A percentile compares a stretch with the other conserved stretches of the same genome.
Evolutionary conservation across 176 grass and related monocot species (phyloP).

Genomic region (Tillandsia leiboldiana): DNA sequence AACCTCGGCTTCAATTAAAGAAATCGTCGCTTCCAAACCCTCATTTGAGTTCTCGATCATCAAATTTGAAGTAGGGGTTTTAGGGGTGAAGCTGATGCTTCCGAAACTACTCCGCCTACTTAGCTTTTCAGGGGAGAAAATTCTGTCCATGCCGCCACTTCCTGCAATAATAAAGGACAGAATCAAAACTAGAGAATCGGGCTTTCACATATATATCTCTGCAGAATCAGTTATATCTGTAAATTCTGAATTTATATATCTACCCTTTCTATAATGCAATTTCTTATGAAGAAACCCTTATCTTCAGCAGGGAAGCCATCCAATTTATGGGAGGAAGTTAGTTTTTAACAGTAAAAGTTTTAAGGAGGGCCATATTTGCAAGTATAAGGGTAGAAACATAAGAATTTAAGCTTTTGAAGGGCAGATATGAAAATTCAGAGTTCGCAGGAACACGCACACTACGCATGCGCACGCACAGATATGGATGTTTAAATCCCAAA

Average conservation of each 20-base stretch:
- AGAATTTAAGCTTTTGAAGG: too few relatives aligned
- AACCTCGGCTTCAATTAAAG: slow-evolving; percentile 55
- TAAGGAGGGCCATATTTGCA: too few relatives aligned
- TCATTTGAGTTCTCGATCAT: slow-evolving; percentile 28
- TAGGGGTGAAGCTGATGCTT: slow-evolving; percentile 43
- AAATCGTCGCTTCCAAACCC: slow-evolving; percentile 54
- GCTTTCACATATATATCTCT: neutral
- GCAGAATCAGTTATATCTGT: neutral
- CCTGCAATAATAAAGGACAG: slow-evolving; percentile 29
- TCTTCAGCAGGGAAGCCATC: neutral
- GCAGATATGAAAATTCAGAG: too few relatives aligned
- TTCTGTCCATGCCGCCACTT: slow-evolving; percentile 63
- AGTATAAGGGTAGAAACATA: too few relatives aligned
- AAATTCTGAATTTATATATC: neutral
- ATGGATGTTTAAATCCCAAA: neutral
- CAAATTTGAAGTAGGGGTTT: slow-evolving; percentile 40
- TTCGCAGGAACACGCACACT: too few relatives aligned
- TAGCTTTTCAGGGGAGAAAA: slow-evolving; percentile 52
- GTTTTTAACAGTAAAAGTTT: too few relatives aligned
- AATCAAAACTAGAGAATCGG: neutral
- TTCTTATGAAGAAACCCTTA: too few relatives aligned
- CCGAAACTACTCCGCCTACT: slow-evolving; percentile 87
- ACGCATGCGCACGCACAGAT: neutral
- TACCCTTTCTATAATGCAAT: too few relatives aligned
- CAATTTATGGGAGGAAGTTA: too few relatives aligned